These are phyloP conservation scores for Gossypium turneri DNA, from an alignment of 345 rosid species.

Conservation along the genomic window DNA sequence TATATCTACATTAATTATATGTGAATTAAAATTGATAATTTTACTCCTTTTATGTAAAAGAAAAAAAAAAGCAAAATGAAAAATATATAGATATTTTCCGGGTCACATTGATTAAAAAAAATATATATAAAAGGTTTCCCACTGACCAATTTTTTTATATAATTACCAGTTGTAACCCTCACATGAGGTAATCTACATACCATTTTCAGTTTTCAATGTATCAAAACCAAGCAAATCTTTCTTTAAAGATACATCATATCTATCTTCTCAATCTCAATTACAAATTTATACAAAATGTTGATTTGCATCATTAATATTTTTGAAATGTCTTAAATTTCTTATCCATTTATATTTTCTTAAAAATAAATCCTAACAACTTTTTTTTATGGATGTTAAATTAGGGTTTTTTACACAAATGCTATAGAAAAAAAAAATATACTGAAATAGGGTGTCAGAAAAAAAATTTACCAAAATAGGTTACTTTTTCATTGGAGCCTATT, in stretches of 20 bases:
- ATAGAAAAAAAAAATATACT: too few species aligned
- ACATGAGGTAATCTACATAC: slow-evolving; percentile 3
- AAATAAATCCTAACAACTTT: too few species aligned
- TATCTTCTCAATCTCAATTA: background rate
- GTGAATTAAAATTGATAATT: too few species aligned
- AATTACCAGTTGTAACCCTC: background rate
- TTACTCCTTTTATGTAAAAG: too few species aligned
- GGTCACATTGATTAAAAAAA: background rate
- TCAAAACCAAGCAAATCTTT: slow-evolving; percentile 2
- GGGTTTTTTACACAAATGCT: too few species aligned
- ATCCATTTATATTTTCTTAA: too few species aligned
- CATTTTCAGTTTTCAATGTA: slow-evolving; percentile 10
- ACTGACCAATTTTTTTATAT: background rate
- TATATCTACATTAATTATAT: too few species aligned
- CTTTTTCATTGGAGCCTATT: too few species aligned
- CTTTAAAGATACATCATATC: background rate
- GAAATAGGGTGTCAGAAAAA: too few species aligned
- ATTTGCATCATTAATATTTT: slow-evolving; percentile 3
- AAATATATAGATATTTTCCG: background rate
- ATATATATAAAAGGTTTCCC: background rate
- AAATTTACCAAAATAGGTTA: too few species aligned
- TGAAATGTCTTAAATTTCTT: too few species aligned
- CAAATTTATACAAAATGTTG: background rate
- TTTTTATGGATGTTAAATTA: too few species aligned
- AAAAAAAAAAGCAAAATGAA: background rate